These are phyloP conservation scores for Aciculosporium take DNA, from an alignment of 2,329 filamentous ascomycete genomes.

Conservation along the genomic window DNA sequence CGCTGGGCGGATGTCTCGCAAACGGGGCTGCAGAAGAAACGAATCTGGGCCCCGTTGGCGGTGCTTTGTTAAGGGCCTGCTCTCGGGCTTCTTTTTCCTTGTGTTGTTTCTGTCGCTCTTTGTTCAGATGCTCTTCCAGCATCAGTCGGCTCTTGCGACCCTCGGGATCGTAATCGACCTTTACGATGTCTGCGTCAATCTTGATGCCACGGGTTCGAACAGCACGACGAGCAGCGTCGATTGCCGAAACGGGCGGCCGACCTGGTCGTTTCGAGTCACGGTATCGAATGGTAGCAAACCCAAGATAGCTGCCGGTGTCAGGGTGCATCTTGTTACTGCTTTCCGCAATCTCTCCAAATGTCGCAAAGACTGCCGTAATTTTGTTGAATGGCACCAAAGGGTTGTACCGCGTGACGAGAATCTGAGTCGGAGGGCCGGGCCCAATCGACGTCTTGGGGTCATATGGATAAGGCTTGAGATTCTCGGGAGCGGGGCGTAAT, in stretches of 20 bases:
- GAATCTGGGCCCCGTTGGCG: conserved; percentile 25
- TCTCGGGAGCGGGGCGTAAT: conserved; percentile 59
- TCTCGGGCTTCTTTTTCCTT: conserved; percentile 19
- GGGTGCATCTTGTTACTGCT: conserved; percentile 93
- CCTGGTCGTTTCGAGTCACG: conserved; percentile 48
- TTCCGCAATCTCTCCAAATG: conserved; percentile 76
- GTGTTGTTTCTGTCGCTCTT: conserved; percentile 47
- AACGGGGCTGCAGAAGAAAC: conserved; percentile 15
- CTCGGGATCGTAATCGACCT: conserved; percentile 80
- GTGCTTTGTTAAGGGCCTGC: conserved; percentile 16
- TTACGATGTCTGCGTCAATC: conserved; percentile 63
- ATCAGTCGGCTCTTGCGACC: conserved; percentile 68
- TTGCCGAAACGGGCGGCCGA: conserved; percentile 44
- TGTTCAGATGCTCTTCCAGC: conserved; percentile 59
- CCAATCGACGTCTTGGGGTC: conserved; percentile 75
- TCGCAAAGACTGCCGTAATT: conserved; percentile 60
- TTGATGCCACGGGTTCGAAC: conserved; percentile 62
- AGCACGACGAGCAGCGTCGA: conserved; percentile 69
- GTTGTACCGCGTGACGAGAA: conserved; percentile 94
- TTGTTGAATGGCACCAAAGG: conserved; percentile 70
- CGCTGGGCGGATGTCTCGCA: conserved; percentile 55
- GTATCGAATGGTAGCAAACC: conserved; percentile 84
- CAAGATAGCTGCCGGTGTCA: conserved; percentile 82
- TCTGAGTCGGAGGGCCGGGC: conserved; percentile 75
- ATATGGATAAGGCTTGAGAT: conserved; percentile 66